A percentile compares a stretch with the other conserved stretches of the same genome.
phyloP scores from a whole-genome alignment of 495 filamentous ascomycete species.

The Coniosporium apollinis region DNA sequence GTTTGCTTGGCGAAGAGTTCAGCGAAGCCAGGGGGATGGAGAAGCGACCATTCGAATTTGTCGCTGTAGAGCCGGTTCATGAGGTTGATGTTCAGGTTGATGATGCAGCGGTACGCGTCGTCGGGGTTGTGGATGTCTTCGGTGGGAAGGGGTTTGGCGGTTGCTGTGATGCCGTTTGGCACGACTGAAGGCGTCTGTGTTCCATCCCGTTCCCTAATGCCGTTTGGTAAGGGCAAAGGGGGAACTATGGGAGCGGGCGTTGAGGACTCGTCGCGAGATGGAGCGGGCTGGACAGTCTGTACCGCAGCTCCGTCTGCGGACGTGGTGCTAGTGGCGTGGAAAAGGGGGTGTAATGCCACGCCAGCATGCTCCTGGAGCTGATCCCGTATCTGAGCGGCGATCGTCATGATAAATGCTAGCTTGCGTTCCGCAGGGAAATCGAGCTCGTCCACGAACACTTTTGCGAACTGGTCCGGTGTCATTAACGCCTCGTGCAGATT shows the following conservation, averaged over 20 bases:
- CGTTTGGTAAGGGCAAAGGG: not conserved
- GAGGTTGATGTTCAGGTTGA: conserved; percentile 82
- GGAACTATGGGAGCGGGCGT: conserved; percentile 21
- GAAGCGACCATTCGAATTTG: conserved; percentile 95
- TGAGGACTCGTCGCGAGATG: conserved; percentile 25
- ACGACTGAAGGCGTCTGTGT: conserved; percentile 29
- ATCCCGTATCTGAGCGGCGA: conserved; percentile 83
- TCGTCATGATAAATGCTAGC: conserved; percentile 47
- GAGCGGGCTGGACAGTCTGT: conserved; percentile 24
- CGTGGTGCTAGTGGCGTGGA: conserved; percentile 43
- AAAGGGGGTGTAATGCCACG: conserved; percentile 82
- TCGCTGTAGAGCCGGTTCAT: conserved; percentile 87
- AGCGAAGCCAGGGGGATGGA: conserved; percentile 79
- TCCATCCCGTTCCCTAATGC: not conserved
- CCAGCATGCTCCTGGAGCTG: conserved; percentile 95
- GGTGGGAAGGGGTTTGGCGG: conserved; percentile 29
- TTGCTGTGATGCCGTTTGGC: conserved; percentile 32
- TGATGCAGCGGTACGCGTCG: conserved; percentile 81
- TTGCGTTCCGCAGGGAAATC: conserved; percentile 60
- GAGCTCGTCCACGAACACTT: conserved; percentile 78
- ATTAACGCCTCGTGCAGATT: conserved; percentile 90
- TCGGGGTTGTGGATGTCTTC: conserved; percentile 56
- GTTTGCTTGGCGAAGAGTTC: conserved; percentile 86
- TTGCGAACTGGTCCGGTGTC: conserved; percentile 89
- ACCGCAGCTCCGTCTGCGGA: conserved; percentile 27